phyloP scores from a whole-genome alignment of 176 grass and related monocot genomes.

The Carex parvula region DNA sequence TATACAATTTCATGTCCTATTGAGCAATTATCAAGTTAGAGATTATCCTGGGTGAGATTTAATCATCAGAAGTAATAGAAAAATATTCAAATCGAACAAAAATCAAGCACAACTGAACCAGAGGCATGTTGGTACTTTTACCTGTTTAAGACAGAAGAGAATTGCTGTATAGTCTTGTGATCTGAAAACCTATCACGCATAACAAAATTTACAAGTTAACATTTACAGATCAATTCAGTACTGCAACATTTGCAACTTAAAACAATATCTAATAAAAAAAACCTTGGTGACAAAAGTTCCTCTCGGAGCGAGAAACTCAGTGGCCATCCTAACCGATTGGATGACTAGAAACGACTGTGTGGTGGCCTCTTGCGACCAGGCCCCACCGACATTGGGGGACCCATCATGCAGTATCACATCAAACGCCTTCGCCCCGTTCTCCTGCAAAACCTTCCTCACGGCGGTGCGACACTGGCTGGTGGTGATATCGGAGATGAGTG shows the following conservation, averaged over 20 bases:
- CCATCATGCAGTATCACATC: constrained; percentile 90
- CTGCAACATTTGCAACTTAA: background rate
- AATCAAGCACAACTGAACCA: background rate
- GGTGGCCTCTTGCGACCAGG: constrained; percentile 91
- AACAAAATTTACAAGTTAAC: constrained; percentile 3
- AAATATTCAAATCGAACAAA: background rate
- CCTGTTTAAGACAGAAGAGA: constrained; percentile 94
- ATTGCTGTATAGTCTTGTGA: constrained; percentile 92
- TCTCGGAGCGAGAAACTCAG: constrained; percentile 75
- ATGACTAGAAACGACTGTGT: constrained; percentile 72
- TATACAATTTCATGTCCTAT: background rate
- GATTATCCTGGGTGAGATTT: background rate
- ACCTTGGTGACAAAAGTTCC: constrained; percentile 92
- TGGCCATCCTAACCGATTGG: constrained; percentile 64
- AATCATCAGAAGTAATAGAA: background rate
- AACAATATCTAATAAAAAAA: background rate
- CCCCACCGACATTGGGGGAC: constrained; percentile 85
- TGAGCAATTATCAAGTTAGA: background rate
- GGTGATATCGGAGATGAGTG: constrained; percentile 89
- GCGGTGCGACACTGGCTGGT: constrained; percentile 74
- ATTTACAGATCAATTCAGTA: background rate
- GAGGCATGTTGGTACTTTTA: background rate
- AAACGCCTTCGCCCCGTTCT: constrained; percentile 55
- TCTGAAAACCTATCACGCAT: constrained; percentile 73
- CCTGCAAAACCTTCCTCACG: constrained; percentile 68